phyloP scores from a whole-genome alignment of 1,139 yeast species.

The Candida pseudocylindracea region DNA sequence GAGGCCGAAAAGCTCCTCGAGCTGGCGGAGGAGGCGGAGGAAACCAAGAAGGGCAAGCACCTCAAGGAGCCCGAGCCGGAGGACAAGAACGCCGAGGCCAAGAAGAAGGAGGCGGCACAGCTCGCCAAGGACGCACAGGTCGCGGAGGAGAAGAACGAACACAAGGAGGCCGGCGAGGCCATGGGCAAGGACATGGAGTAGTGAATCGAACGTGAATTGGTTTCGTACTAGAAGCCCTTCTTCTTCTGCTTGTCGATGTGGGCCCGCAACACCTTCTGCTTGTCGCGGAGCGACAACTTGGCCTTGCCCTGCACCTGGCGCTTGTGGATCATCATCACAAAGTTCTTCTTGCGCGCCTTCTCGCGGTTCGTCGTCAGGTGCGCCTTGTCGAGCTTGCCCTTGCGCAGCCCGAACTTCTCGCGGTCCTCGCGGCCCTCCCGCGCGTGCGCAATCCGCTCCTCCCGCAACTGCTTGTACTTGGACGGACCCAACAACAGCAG shows the following conservation, averaged over 20 bases:
- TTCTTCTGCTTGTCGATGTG: constrained; percentile 81
- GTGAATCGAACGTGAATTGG: neutral
- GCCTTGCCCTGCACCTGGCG: constrained; percentile 86
- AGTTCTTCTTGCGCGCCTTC: constrained; percentile 95
- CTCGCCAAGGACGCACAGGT: neutral
- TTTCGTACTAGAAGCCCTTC: constrained; percentile 13
- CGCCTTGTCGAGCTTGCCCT: constrained; percentile 56
- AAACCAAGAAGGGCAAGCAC: neutral
- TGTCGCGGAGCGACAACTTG: constrained; percentile 71
- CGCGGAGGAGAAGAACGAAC: neutral
- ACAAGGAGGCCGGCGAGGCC: neutral
- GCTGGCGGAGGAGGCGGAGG: neutral
- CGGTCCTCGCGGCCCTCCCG: constrained; percentile 87
- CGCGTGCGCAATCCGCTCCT: constrained; percentile 73
- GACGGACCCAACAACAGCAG: constrained; percentile 58
- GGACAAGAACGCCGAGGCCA: neutral
- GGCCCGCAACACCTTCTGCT: constrained; percentile 67
- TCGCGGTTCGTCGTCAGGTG: constrained; percentile 91
- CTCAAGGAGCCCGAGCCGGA: neutral
- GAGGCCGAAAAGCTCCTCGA: neutral
- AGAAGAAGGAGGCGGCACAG: neutral
- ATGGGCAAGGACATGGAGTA: neutral
- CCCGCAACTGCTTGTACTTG: constrained; percentile 70
- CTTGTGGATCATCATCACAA: constrained; percentile 96
- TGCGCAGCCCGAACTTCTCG: constrained; percentile 72